These are phyloP conservation scores for Drosera spatulata DNA, from an alignment of 179 eudicot genomes.

Conservation along the genomic window DNA sequence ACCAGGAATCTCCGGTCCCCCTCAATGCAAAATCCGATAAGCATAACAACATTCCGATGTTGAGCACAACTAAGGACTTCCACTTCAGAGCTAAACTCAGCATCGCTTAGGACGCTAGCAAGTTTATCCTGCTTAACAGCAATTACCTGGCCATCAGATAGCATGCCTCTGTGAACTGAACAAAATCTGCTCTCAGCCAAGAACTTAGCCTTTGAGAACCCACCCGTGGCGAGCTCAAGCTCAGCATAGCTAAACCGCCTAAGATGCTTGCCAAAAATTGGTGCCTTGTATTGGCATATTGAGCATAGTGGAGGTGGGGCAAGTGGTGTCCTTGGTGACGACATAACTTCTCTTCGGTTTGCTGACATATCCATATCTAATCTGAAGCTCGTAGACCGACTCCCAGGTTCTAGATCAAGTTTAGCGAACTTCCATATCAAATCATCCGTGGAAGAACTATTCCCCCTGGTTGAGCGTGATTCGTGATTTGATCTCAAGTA, in stretches of 20 bases:
- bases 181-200: conserved; percentile 87
- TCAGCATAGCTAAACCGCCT: conserved; percentile 50
- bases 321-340: conserved; percentile 51
- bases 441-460: conserved; percentile 25
- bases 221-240: conserved; percentile 54
- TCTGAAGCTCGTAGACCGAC: conserved; percentile 27
- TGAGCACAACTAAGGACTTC: conserved; percentile 83
- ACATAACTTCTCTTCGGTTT: conserved; percentile 67
- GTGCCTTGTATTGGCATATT: conserved; percentile 60
- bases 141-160: conserved; percentile 56
- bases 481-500: conserved; percentile 28
- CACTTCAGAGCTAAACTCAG: conserved; percentile 75
- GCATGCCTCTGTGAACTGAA: conserved; percentile 62
- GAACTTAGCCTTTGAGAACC: conserved; percentile 53
- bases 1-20: conserved; percentile 60
- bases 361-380: conserved; percentile 43
- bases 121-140: conserved; percentile 79
- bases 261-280: conserved; percentile 58
- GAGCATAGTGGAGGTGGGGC: conserved; percentile 82
- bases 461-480: conserved; percentile 23
- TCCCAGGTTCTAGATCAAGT: conserved; percentile 41
- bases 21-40: conserved; percentile 75
- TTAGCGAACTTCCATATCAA: conserved; percentile 37
- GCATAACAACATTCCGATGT: conserved; percentile 80
- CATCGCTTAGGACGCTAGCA: conserved; percentile 76